Conservation (phyloP, 1,284 basidiomycete genomes). For the Marasmius tenuissimus region DNA sequence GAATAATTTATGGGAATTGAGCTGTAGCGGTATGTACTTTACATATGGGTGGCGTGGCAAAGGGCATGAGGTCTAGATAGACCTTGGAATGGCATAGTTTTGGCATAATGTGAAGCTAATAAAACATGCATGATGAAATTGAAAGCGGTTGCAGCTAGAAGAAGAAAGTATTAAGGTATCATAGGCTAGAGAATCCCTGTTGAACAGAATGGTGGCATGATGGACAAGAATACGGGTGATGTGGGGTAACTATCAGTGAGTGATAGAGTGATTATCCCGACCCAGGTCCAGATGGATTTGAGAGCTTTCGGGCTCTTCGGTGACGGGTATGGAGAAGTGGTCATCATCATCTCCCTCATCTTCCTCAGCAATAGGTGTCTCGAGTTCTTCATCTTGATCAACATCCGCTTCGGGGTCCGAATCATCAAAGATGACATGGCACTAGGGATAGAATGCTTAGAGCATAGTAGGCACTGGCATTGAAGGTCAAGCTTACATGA, state of each 20-base stretch:
- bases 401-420: constrained; percentile 41
- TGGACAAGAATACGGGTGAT: neutral
- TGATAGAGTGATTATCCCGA: neutral
- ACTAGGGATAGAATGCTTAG: constrained; percentile 26
- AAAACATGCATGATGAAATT: neutral
- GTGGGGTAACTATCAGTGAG: neutral
- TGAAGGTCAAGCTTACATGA: constrained; percentile 50
- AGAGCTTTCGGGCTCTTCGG: constrained; percentile 3
- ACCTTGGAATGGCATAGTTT: neutral
- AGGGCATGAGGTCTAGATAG: neutral
- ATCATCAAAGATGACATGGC: constrained; percentile 52
- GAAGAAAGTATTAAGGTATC: neutral
- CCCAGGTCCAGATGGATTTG: neutral
- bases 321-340: constrained; percentile 9
- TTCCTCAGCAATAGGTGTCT: constrained; percentile 43
- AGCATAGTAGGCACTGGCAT: neutral
- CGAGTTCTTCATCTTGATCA: constrained; percentile 43
- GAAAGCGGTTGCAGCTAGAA: neutral
- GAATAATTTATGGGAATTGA: neutral
- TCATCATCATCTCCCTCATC: constrained; percentile 29
- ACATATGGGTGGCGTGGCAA: neutral
- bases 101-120: constrained; percentile 1
- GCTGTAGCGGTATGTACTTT: neutral
- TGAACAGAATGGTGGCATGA: neutral
- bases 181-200: neutral